Base-by-base conservation (phyloP, 805 yeast species). In the Debaryomyces prosopidis region DNA sequence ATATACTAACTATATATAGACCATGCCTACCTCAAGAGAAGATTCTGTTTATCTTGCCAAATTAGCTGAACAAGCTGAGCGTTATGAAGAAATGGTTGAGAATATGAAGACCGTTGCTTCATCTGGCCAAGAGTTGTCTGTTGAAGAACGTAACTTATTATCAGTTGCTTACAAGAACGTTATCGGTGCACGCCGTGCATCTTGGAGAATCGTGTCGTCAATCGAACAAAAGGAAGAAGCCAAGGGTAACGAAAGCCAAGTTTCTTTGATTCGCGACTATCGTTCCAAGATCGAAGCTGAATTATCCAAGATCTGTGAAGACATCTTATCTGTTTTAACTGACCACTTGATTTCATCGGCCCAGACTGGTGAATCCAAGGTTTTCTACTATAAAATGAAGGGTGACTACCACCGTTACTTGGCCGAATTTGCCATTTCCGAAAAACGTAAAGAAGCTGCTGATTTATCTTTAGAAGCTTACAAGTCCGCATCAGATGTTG, bases 381-480 rank as follows among this genome's bases (percentile, higher is more conserved):
- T 92, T 46, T 92, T 92, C 75, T 92, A 92, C 81, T 90, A 89
- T 79, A 92, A 92, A 82, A 92, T 92, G 98, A 92, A 92, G 79
- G 99, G 98, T 80, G 99, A 92, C 73, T 92, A 92, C 80, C 96
- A 91, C 80, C 96, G 99, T 80, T 92, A 92, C 75, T 81, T 92
- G 75, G 97, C 97, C 52, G 99, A 92, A 78, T 94, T 92, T 66
- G 92, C 97, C 52, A 80, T 84, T 60, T 83, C 88, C 54, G 97
- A 90, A 58, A 87, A 85, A 74, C 88, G 97, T 69, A 89, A 90
- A 69, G 89, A 80, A 55, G 95, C 96, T 53, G 94, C 98, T 42
- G 90, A 87, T 62, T 80, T 85, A 55, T 92, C 98, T 33, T 82
- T 90, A 66, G 96, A 89, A 72, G 92, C 97, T 52, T 92, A 92